Conservation (phyloP, 2,329 filamentous ascomycete species). For the Talaromyces sp. region DNA sequence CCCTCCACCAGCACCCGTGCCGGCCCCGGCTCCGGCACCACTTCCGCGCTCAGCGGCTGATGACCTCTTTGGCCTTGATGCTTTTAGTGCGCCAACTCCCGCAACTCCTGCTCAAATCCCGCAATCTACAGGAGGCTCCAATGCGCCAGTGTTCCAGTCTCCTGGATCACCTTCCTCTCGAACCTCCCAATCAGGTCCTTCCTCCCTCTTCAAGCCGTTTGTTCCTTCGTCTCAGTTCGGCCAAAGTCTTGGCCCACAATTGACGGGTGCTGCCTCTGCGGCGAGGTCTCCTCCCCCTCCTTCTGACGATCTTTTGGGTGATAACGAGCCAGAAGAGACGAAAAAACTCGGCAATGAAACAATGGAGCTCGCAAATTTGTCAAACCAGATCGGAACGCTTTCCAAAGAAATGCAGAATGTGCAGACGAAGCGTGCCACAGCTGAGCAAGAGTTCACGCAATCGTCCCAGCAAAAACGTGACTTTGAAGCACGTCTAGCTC, state of each 20-base stretch:
- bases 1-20: slow-evolving; percentile 33
- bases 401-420: slow-evolving; percentile 94
- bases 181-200: slow-evolving; percentile 35
- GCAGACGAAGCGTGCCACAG: slow-evolving; percentile 73
- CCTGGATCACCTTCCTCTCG: slow-evolving; percentile 48
- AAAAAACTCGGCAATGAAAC: slow-evolving; percentile 87
- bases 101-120: slow-evolving; percentile 60
- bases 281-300: slow-evolving; percentile 49
- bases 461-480: slow-evolving; percentile 85
- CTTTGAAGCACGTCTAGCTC: slow-evolving; percentile 82
- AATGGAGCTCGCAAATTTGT: slow-evolving; percentile 89
- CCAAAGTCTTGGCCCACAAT: slow-evolving; percentile 72
- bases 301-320: slow-evolving; percentile 84
- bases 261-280: slow-evolving; percentile 62
- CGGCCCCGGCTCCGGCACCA: slow-evolving; percentile 31
- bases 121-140: slow-evolving; percentile 73
- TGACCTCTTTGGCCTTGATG: slow-evolving; percentile 89
- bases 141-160: slow-evolving; percentile 53
- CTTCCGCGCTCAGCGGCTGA: slow-evolving; percentile 79
- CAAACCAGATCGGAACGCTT: slow-evolving; percentile 88
- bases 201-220: slow-evolving; percentile 77
- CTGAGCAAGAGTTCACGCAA: slow-evolving; percentile 79
- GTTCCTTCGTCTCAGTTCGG: slow-evolving; percentile 90
- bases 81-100: slow-evolving; percentile 55
- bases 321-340: slow-evolving; percentile 82